A percentile compares a stretch with the other conserved stretches of the same genome.
Conservation (phyloP, 805 yeast species). For the Zygoascus biomembranicola region DNA sequence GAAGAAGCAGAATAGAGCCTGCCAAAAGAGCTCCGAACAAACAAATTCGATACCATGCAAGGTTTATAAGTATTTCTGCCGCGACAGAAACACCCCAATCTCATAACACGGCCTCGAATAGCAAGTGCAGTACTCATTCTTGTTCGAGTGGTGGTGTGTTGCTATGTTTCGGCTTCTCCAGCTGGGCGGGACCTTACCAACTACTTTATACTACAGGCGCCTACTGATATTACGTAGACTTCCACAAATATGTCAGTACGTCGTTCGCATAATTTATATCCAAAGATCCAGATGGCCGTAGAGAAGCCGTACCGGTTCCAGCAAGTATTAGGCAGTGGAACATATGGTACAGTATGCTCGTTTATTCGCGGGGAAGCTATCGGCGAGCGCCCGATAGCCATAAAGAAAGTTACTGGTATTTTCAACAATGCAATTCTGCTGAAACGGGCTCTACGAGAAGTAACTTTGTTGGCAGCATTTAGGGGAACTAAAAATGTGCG, state of each 20-base stretch:
- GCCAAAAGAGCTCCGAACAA: background rate
- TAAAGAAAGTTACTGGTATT: conserved; percentile 70
- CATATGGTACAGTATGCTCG: conserved; percentile 79
- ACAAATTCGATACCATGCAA: background rate
- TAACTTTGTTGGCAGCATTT: conserved; percentile 71
- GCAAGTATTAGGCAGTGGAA: conserved; percentile 67
- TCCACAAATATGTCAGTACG: background rate
- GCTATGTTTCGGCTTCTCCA: too few relatives aligned
- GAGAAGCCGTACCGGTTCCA: conserved; percentile 52
- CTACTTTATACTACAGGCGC: too few relatives aligned
- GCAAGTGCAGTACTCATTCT: too few relatives aligned
- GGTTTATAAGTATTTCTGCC: too few relatives aligned
- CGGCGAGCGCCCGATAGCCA: conserved; percentile 45
- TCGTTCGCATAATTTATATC: background rate
- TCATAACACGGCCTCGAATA: too few relatives aligned
- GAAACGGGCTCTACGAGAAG: conserved; percentile 76
- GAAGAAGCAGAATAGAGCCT: background rate
- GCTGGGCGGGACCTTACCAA: too few relatives aligned
- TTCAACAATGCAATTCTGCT: conserved; percentile 58
- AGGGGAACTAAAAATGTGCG: conserved; percentile 70
- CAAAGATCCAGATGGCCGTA: conserved; percentile 34
- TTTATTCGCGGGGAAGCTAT: conserved; percentile 47
- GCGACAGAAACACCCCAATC: too few relatives aligned
- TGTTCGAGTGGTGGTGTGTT: too few relatives aligned
- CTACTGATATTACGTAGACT: background rate